Evolutionary conservation across 768 basidiomycete species (phyloP), one percentile per base, ranked within the genome.

Genomic region (Amanita exitialis): DNA sequence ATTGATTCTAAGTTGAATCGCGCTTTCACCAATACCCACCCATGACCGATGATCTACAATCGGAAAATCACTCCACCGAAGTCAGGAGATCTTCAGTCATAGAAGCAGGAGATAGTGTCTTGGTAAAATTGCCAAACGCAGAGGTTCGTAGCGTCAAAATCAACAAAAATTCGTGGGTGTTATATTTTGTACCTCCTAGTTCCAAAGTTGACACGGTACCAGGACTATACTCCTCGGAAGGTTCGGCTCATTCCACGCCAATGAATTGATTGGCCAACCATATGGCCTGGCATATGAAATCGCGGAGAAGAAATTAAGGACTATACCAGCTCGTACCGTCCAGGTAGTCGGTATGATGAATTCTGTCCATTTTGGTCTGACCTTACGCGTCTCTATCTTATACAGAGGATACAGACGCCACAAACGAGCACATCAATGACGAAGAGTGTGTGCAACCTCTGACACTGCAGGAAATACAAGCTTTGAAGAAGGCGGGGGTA

Each of bases 361-460:
- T 10, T 44, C 39, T 20, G 37, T 25, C 30, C 37, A 16, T 20
- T 32, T 43, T 15, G 21, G 21, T 36, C 13, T 38, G 32, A 15
- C 13, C 45, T n/a, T 16, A 43, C 35, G n/a, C 35, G 6, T 44
- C 30, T 15, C 16, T 39, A 53, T 54, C n/a, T 55, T 49, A 16
- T 54, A 5, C 58, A 95, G 95, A 94, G 81, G 95, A 97, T 60
- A 97, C 94, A 10, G 86, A 88, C 47, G 95, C 94, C 1, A 99
- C 93, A 3, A 99, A 99, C 59, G 93, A 99, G 61, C 76, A 92
- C 3, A 99, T 99, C 20, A 86, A 88, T 58, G 93, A 95, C 54
- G 86, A 83, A 2, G 77, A 82, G 59, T 79, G 81, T 48, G 86
- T 93, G 0, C 90, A 95, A 57, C 86, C 90, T 25, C 67, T 97